Percentiles rank a stretch among this genome's conserved stretches.
Conservation (phyloP, 768 basidiomycete genomes). For the Mycena capillaripes region DNA sequence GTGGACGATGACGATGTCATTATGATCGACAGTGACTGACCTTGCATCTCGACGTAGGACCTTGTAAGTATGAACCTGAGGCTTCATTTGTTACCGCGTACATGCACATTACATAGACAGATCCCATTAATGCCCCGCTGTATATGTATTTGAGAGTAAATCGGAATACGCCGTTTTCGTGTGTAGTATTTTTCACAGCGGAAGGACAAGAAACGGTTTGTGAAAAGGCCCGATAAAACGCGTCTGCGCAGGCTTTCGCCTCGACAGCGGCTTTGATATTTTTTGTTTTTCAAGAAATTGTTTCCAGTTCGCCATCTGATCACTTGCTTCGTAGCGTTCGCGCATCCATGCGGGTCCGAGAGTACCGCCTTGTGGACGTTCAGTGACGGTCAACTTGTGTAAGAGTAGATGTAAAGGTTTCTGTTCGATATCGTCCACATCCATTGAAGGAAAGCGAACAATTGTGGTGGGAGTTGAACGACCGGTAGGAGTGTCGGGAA, state of each 20-base stretch:
- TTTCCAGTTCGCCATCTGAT: slow-evolving; percentile 1
- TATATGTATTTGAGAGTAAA: not conserved
- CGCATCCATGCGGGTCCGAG: slow-evolving; percentile 28
- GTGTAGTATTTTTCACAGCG: not conserved
- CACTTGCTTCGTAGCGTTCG: slow-evolving; percentile 2
- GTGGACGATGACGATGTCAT: slow-evolving; percentile 88
- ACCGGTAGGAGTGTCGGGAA: slow-evolving; percentile 1
- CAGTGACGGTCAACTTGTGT: slow-evolving; percentile 2
- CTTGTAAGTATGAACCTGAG: not conserved
- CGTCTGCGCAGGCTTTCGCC: slow-evolving; percentile 11
- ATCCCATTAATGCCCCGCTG: not conserved
- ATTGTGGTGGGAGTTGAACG: not conserved
- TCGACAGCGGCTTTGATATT: slow-evolving; percentile 15
- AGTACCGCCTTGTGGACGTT: slow-evolving; percentile 8
- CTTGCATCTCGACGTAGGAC: not conserved
- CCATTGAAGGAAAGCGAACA: not conserved
- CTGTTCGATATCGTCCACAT: slow-evolving; percentile 6
- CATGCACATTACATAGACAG: slow-evolving; percentile 1
- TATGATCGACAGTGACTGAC: slow-evolving; percentile 85
- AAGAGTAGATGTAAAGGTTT: slow-evolving; percentile 14
- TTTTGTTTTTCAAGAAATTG: slow-evolving; percentile 15
- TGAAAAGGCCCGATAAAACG: not conserved
- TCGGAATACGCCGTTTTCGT: too few species aligned
- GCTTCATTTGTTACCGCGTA: not conserved
- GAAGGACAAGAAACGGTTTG: slow-evolving; percentile 12